Conservation (phyloP, 352 stramenopile species). For the Albugo candida region DNA sequence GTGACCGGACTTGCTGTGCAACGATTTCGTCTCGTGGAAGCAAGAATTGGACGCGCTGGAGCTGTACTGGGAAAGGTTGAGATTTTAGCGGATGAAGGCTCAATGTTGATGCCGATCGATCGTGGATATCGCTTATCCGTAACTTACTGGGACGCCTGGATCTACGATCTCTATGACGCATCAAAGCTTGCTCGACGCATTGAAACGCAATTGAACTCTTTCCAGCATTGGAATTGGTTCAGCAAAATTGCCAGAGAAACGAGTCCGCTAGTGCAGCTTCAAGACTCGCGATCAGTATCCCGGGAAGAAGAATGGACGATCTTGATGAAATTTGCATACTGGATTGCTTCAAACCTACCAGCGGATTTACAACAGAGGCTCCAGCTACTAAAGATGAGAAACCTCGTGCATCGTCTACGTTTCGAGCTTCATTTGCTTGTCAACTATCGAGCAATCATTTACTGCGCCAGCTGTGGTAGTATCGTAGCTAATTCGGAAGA, state of each 20-base stretch:
- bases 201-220: constrained; percentile 44
- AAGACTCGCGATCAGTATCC: constrained; percentile 15
- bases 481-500: constrained; percentile 46
- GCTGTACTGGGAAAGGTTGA: constrained; percentile 23
- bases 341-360: constrained; percentile 52
- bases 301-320: constrained; percentile 28
- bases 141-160: constrained; percentile 20
- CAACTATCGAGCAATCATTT: constrained; percentile 39
- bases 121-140: background rate
- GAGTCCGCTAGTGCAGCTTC: constrained; percentile 4
- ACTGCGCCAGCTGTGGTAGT: constrained; percentile 35
- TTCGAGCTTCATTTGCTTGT: constrained; percentile 32
- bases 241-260: constrained; percentile 10
- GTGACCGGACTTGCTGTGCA: constrained; percentile 47
- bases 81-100: constrained; percentile 30
- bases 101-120: constrained; percentile 1
- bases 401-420: constrained; percentile 32
- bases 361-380: constrained; percentile 34
- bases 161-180: constrained; percentile 43
- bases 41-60: constrained; percentile 9
- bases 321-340: constrained; percentile 46
- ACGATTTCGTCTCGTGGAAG: constrained; percentile 25
- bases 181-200: constrained; percentile 32
- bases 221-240: constrained; percentile 58
- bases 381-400: constrained; percentile 35